Evolutionary conservation across 805 yeast genomes (phyloP), one percentile per base, ranked within the genome.

Genomic region (Isabelozyma pseudorhagii): DNA sequence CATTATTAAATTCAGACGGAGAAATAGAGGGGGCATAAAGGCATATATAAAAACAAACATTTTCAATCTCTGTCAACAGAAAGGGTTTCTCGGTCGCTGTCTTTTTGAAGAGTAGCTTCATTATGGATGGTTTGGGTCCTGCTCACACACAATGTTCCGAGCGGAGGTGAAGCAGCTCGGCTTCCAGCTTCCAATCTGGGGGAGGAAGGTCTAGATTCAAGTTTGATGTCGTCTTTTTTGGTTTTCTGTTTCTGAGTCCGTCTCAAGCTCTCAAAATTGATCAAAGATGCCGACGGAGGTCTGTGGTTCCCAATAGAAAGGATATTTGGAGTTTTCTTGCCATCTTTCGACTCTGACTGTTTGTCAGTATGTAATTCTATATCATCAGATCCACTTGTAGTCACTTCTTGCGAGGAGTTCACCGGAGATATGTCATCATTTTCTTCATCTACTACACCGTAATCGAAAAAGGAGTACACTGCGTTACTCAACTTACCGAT

Each of bases 381-480:
- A 15, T 38, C 40, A 14, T 38, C 18, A n/a, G 36, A 31, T 31
- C n/a, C n/a, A 8, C 36, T 31, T 31, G 36, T 10, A 10, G 36
- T 9, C 36, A 31, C 36, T 31, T 31, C 36, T 3, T 31, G n/a
- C 9, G 36, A 13, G 13, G 40, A 40, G 14, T 27, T 9, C 7
- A n/a, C 28, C 9, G 21, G n/a, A 44, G 48, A 15, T 8, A n/a
- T 21, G 8, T 27, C 42, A 11, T 17, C 51, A 25, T 49, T 49
- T 6, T 15, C 15, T 7, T 34, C 18, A 4, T 60, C 62, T n/a
- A 63, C 73, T 8, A 67, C 67, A 1, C 76, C 73, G 50, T 73
- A 74, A 55, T 73, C 77, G 50, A 74, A 73, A 50, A 74, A 74
- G 18, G 72, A 69, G 50, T 67, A 68, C 28, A 73, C 46, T 0